A percentile compares a stretch with the other conserved stretches of the same genome.
phyloP scores from a whole-genome alignment of 345 rosid genomes.

The Citrus inodora region DNA sequence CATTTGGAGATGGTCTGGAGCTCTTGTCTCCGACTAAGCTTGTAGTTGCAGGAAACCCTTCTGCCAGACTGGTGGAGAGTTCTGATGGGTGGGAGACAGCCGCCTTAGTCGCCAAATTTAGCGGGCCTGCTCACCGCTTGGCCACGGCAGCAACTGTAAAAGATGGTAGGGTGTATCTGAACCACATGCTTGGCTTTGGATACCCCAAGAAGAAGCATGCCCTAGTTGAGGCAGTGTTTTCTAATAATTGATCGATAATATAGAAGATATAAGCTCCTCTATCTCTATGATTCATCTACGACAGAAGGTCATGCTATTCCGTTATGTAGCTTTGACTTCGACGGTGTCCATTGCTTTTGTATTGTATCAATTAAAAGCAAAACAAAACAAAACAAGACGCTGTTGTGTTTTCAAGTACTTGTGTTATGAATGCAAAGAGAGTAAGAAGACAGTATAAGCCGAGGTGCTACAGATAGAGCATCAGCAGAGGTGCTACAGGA shows the following conservation, averaged over 20 bases:
- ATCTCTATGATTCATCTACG: background rate
- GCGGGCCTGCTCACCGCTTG: conserved; percentile 66
- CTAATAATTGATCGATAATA: conserved; percentile 9
- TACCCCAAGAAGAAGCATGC: conserved; percentile 80
- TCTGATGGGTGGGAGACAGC: conserved; percentile 83
- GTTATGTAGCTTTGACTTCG: background rate
- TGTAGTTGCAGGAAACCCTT: conserved; percentile 82
- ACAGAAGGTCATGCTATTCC: too few species aligned
- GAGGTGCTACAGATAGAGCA: too few species aligned
- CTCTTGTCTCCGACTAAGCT: conserved; percentile 60
- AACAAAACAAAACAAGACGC: too few species aligned
- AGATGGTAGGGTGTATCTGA: conserved; percentile 74
- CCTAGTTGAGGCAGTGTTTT: conserved; percentile 76
- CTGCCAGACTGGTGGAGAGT: conserved; percentile 73
- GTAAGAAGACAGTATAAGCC: too few species aligned
- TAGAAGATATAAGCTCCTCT: too few species aligned
- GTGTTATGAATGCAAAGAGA: too few species aligned
- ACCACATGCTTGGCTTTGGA: conserved; percentile 74
- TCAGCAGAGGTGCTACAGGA: too few species aligned
- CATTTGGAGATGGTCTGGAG: conserved; percentile 77
- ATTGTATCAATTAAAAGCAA: background rate
- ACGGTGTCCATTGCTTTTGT: background rate
- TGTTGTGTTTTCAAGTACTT: too few species aligned
- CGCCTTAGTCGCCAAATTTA: conserved; percentile 51
- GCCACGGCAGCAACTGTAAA: conserved; percentile 81